Conservation (phyloP, 305 asterid species). For the Fraxinus ornus region DNA sequence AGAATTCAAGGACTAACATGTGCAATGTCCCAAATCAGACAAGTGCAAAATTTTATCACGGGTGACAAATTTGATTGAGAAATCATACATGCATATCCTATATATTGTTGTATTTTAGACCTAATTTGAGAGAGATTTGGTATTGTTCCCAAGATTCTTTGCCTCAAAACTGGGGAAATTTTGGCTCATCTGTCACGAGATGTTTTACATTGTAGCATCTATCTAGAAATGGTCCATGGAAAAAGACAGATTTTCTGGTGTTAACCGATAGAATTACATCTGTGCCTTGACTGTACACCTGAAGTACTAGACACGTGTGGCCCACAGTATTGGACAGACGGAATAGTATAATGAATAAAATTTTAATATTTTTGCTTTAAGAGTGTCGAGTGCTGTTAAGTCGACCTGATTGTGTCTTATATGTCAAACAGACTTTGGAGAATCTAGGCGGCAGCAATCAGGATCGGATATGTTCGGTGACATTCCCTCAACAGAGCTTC, state of each 20-base stretch:
- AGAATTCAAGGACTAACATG: conserved; percentile 32
- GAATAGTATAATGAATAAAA: background rate
- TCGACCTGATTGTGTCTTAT: background rate
- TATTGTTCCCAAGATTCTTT: conserved; percentile 29
- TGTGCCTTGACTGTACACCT: conserved; percentile 2
- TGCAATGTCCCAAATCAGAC: conserved; percentile 35
- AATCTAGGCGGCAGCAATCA: conserved; percentile 41
- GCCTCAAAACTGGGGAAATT: conserved; percentile 32
- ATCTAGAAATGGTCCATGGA: conserved; percentile 13
- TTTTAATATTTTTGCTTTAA: background rate
- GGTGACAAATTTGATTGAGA: conserved; percentile 25
- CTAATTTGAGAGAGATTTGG: background rate
- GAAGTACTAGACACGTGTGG: background rate
- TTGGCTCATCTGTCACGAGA: conserved; percentile 40
- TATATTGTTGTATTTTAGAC: conserved; percentile 24
- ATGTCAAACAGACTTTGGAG: conserved; percentile 49
- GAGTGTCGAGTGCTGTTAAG: background rate
- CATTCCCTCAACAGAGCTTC: conserved; percentile 32
- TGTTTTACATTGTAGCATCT: conserved; percentile 8
- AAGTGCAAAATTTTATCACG: conserved; percentile 30
- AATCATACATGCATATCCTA: conserved; percentile 18
- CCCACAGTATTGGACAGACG: background rate
- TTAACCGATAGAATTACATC: background rate
- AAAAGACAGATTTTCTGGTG: conserved; percentile 14
- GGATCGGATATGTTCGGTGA: conserved; percentile 43